Evolutionary conservation across 2,329 filamentous ascomycete species (phyloP), one percentile per base, ranked within the genome.

Genomic region (Emergomyces pasteurianus): DNA sequence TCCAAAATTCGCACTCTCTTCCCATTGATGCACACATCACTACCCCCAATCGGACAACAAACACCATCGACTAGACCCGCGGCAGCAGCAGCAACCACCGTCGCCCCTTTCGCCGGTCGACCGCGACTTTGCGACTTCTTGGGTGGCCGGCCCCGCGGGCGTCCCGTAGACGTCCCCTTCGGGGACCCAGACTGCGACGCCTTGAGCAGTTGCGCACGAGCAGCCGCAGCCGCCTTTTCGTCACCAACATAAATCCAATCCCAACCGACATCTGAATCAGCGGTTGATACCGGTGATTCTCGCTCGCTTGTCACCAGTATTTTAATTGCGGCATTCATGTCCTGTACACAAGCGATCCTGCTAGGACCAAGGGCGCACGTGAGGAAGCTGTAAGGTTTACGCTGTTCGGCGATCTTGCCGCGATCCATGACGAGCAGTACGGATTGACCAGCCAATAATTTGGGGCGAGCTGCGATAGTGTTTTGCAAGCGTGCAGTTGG

Each of bases 201-300:
- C 23, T 62, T 28, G 47, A 60, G 28, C 21, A 65, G 58, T 42
- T 67, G 53, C 49, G 71, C 65, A 5, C 88, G 73, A 0, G 74
- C 75, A 36, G 78, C 78, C 1, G 80, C 80, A 0, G 81, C 81
- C 5, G 82, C 79, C 6, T 79, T 81, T 53, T 80, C 75, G 28
- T 86, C 85, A 64, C 92, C 88, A 1, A 91, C 83, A 70, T 92
- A 95, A 0, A 96, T 78, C 85, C 88, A 92, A 66, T 89, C 85
- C 77, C 87, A 94, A 0, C 76, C 61, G 18, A 26, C 14, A 46
- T 43, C 40, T 3, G 38, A 28, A 34, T 49, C 28, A 34, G 58
- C 34, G 16, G 31, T 40, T 56, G 62, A 40, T 61, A 72, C 26
- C 7, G 38, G 38, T 12, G 54, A 43, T 34, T 28, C 36, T 16